Conservation (phyloP, 257 asterid genomes). For the Nicotiana benthamiana region DNA sequence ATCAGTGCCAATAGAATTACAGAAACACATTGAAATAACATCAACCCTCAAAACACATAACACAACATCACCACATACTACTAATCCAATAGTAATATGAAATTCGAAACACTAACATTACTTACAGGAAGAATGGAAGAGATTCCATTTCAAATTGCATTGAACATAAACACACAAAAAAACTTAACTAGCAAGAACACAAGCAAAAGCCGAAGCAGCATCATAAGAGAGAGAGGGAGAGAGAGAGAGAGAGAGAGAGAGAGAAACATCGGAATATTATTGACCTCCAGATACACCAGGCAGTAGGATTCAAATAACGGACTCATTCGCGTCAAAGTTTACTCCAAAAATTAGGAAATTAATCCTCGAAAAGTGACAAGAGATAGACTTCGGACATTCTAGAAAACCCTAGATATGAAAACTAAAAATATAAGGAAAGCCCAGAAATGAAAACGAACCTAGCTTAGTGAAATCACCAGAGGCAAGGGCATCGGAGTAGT, state of each 20-base stretch:
- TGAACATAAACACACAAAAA: background rate
- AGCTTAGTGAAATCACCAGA: slow-evolving; percentile 87
- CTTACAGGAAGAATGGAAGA: background rate
- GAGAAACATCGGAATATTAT: background rate
- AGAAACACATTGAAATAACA: background rate
- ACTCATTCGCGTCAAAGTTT: background rate
- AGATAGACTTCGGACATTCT: background rate
- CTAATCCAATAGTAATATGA: background rate
- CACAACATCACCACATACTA: background rate
- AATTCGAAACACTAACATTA: background rate
- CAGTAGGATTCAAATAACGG: background rate
- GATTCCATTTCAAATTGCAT: background rate
- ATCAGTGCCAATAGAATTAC: background rate
- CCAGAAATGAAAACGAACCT: slow-evolving; percentile 30
- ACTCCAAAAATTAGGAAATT: background rate
- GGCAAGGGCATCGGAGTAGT: slow-evolving; percentile 79
- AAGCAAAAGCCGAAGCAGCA: background rate
- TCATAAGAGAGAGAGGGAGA: background rate
- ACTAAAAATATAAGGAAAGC: background rate
- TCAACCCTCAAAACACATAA: background rate
- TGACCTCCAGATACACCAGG: too few species aligned
- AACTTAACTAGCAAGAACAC: background rate
- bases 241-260: too few species aligned
- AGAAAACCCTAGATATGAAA: background rate
- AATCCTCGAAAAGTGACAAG: background rate